These are phyloP conservation scores for Camillea tinctor DNA, from an alignment of 2,329 filamentous ascomycete genomes.

Conservation along the genomic window DNA sequence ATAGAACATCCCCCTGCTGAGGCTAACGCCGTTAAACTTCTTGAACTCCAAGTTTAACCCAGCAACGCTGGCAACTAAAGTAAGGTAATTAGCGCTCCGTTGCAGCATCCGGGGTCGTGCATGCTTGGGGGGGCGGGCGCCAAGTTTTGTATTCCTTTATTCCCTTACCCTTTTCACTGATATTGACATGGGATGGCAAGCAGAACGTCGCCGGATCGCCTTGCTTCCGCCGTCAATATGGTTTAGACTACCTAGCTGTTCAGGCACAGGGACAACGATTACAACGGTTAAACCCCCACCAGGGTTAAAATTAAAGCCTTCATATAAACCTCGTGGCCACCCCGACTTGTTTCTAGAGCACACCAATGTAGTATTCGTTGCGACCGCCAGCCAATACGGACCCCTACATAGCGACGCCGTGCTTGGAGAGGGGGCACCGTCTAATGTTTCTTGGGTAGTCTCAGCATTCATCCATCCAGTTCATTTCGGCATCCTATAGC, in stretches of 20 bases:
- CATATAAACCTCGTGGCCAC: background rate
- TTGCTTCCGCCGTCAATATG: background rate
- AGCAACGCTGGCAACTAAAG: constrained; percentile 13
- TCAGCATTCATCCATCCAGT: background rate
- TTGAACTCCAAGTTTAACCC: constrained; percentile 5
- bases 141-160: constrained; percentile 1
- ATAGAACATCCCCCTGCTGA: background rate
- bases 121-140: background rate
- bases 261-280: background rate
- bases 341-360: background rate
- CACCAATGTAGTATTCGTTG: background rate
- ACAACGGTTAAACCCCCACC: background rate
- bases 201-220: background rate
- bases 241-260: background rate
- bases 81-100: constrained; percentile 4
- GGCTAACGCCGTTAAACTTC: background rate
- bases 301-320: background rate
- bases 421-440: background rate
- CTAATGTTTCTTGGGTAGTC: background rate
- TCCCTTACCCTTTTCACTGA: constrained; percentile 5
- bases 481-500: no score
- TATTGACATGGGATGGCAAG: background rate
- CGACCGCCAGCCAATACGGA: background rate
- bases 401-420: background rate
- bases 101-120: constrained; percentile 3